Conservation (phyloP, 1,284 basidiomycete genomes). For the Ganoderma lucidum region DNA sequence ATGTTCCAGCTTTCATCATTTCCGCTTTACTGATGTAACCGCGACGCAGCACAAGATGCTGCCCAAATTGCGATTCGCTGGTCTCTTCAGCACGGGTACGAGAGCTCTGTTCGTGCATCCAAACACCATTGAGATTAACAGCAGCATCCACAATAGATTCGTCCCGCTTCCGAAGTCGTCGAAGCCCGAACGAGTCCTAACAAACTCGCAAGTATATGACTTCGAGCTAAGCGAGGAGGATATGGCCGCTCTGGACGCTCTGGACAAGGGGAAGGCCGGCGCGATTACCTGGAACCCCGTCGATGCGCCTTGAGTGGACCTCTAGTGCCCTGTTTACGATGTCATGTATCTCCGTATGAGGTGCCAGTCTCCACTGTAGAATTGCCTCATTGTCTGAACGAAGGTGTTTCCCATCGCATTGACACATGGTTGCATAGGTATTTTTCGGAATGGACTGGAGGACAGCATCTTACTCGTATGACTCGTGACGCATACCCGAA, state of each 20-base stretch:
- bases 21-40: not conserved
- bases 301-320: constrained; percentile 36
- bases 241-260: constrained; percentile 54
- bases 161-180: constrained; percentile 62
- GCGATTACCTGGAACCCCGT: constrained; percentile 61
- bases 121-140: not conserved
- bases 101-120: not conserved
- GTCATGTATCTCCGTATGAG: no score
- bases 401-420: not conserved
- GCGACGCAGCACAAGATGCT: constrained; percentile 42
- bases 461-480: not conserved
- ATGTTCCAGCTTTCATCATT: not conserved
- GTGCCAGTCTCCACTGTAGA: not conserved
- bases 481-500: no score
- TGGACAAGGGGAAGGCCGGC: constrained; percentile 56
- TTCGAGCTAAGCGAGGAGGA: constrained; percentile 60
- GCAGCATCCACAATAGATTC: constrained; percentile 40
- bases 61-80: constrained; percentile 76
- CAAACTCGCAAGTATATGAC: constrained; percentile 61
- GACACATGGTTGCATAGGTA: not conserved
- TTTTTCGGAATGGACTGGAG: not conserved
- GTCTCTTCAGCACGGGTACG: constrained; percentile 64
- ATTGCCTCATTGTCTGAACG: not conserved
- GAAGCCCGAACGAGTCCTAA: constrained; percentile 53
- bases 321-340: not conserved